Conservation (phyloP, 495 filamentous ascomycete genomes). For the Talaromyces trachyspermus region DNA sequence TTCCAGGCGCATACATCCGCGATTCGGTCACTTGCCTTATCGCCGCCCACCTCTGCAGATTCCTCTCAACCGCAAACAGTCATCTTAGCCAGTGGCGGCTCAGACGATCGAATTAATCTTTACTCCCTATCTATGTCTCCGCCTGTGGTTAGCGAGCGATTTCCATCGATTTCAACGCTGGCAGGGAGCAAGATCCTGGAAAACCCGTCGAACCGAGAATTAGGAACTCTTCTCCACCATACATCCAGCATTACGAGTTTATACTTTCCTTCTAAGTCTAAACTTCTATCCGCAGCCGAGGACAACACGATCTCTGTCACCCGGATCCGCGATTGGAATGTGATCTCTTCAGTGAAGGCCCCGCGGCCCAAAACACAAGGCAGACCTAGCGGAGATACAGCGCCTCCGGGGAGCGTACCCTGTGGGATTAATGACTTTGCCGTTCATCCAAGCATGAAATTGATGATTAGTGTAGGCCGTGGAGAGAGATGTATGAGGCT, state of each 20-base stretch:
- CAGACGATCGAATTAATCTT: conserved; percentile 90
- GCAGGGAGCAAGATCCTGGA: conserved; percentile 63
- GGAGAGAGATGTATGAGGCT: conserved; percentile 87
- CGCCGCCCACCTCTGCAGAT: conserved; percentile 57
- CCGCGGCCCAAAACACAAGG: conserved; percentile 78
- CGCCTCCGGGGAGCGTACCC: conserved; percentile 71
- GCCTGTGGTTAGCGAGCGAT: conserved; percentile 35
- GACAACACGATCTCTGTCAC: conserved; percentile 85
- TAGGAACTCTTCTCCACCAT: conserved; percentile 85
- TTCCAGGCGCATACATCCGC: conserved; percentile 89
- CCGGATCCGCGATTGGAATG: conserved; percentile 79
- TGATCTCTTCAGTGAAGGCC: conserved; percentile 84
- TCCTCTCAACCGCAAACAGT: conserved; percentile 58
- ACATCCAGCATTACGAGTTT: conserved; percentile 68
- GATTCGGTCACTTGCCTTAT: conserved; percentile 84
- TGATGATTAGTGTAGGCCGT: conserved; percentile 84
- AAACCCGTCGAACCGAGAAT: conserved; percentile 78
- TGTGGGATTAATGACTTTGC: conserved; percentile 93
- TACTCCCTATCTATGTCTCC: conserved; percentile 80
- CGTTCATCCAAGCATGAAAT: conserved; percentile 89
- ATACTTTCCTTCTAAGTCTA: conserved; percentile 75
- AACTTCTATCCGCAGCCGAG: conserved; percentile 75
- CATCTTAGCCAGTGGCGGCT: conserved; percentile 80
- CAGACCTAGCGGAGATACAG: conserved; percentile 84
- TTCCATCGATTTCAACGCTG: conserved; percentile 48